These are phyloP conservation scores for Malassezia slooffiae DNA, from an alignment of 1,284 basidiomycete genomes.

Conservation along the genomic window DNA sequence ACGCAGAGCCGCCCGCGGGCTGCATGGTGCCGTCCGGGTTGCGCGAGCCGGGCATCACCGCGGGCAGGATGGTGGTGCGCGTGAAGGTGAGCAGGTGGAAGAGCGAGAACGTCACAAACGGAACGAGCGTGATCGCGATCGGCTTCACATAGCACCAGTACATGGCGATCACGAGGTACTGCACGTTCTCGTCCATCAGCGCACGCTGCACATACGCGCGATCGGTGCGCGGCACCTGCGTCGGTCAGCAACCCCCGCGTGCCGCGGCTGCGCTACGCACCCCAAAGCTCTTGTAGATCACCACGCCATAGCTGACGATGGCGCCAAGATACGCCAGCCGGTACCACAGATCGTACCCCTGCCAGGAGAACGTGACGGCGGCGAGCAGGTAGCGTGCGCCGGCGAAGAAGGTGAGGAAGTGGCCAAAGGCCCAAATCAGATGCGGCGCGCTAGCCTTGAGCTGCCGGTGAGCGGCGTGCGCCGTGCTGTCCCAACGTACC, in stretches of 20 bases:
- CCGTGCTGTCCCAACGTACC: neutral
- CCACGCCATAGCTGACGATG: conserved; percentile 46
- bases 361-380: conserved; percentile 22
- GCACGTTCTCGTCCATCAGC: conserved; percentile 47
- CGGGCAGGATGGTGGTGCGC: conserved; percentile 34
- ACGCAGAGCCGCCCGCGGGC: conserved; percentile 15
- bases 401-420: conserved; percentile 42
- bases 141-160: conserved; percentile 47
- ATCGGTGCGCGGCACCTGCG: conserved; percentile 36
- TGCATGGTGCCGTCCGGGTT: conserved; percentile 16
- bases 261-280: conserved; percentile 1
- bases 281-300: conserved; percentile 46
- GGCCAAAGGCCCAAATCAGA: conserved; percentile 45
- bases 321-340: conserved; percentile 40
- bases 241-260: neutral
- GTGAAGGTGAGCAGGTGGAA: conserved; percentile 45
- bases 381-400: conserved; percentile 40
- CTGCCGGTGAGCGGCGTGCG: conserved; percentile 2
- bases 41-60: conserved; percentile 24
- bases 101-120: conserved; percentile 45
- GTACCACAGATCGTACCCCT: conserved; percentile 38
- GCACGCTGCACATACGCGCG: conserved; percentile 45
- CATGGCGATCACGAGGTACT: conserved; percentile 44
- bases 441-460: conserved; percentile 32
- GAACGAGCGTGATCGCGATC: conserved; percentile 44